These are phyloP conservation scores for Actinomortierella ambigua DNA, from an alignment of 371 early-diverging fungal genomes.

Conservation along the genomic window DNA sequence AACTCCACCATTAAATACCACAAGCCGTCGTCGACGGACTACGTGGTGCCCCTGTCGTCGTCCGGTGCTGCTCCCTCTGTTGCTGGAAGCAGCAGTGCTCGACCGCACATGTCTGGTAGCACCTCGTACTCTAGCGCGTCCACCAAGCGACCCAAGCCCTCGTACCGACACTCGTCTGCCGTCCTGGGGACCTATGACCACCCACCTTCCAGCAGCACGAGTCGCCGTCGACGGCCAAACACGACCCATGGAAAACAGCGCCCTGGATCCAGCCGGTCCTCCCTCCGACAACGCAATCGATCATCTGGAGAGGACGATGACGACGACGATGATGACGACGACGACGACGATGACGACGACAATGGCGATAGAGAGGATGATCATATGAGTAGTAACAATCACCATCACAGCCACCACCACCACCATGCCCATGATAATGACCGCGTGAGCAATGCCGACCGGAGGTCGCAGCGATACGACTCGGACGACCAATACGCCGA, in stretches of 20 bases:
- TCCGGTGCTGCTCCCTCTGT: too few relatives aligned
- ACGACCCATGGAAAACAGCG: not conserved
- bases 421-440: too few relatives aligned
- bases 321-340: slow-evolving; percentile 18
- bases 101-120: too few relatives aligned
- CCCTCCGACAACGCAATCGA: slow-evolving; percentile 28
- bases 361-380: too few relatives aligned
- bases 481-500: slow-evolving; percentile 17
- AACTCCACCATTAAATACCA: slow-evolving; percentile 34
- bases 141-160: slow-evolving; percentile 24
- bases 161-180: slow-evolving; percentile 27
- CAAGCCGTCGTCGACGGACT: too few relatives aligned
- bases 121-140: slow-evolving; percentile 11
- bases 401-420: too few relatives aligned
- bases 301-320: slow-evolving; percentile 36
- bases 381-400: too few relatives aligned
- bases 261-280: slow-evolving; percentile 34
- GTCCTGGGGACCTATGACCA: slow-evolving; percentile 12
- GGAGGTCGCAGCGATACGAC: not conserved
- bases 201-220: slow-evolving; percentile 8
- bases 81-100: too few relatives aligned
- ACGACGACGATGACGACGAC: slow-evolving; percentile 30
- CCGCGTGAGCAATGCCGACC: too few relatives aligned
- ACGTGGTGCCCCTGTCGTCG: too few relatives aligned
- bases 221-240: slow-evolving; percentile 21